phyloP scores from a whole-genome alignment of 345 rosid species.

The Schrenkiella parvula region DNA sequence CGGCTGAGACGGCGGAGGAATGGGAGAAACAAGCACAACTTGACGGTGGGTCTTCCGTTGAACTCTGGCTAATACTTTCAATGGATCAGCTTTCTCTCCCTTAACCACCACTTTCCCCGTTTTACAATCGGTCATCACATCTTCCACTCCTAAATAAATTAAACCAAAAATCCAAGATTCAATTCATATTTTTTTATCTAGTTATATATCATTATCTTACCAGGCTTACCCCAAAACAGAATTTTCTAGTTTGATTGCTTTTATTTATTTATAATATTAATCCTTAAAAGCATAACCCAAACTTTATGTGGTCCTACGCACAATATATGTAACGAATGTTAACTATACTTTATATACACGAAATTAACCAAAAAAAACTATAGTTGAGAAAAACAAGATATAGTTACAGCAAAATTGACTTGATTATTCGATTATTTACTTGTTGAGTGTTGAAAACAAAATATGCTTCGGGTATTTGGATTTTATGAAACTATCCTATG shows the following conservation, averaged over 20 bases:
- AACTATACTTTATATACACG: conserved; percentile 10
- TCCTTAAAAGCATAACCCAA: neutral
- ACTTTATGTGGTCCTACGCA: conserved; percentile 23
- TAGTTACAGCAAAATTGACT: neutral
- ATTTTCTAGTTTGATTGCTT: neutral
- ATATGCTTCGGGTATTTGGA: too few species aligned
- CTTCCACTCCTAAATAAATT: conserved; percentile 68
- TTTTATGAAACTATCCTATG: neutral
- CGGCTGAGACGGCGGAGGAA: conserved; percentile 67
- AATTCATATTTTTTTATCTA: neutral
- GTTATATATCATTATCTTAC: neutral
- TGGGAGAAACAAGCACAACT: conserved; percentile 84
- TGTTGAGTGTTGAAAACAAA: neutral
- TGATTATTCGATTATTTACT: neutral
- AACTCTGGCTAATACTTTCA: conserved; percentile 74
- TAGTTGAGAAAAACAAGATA: conserved; percentile 14
- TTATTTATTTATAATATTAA: neutral
- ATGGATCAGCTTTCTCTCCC: conserved; percentile 94
- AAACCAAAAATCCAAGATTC: neutral
- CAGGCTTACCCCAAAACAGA: conserved; percentile 4
- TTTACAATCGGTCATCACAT: conserved; percentile 83
- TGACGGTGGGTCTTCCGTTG: conserved; percentile 83
- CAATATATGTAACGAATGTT: neutral
- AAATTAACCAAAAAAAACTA: neutral
- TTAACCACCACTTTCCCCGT: conserved; percentile 83